Conservation (phyloP, 306 rosid species). For the Coriaria nepalensis region DNA sequence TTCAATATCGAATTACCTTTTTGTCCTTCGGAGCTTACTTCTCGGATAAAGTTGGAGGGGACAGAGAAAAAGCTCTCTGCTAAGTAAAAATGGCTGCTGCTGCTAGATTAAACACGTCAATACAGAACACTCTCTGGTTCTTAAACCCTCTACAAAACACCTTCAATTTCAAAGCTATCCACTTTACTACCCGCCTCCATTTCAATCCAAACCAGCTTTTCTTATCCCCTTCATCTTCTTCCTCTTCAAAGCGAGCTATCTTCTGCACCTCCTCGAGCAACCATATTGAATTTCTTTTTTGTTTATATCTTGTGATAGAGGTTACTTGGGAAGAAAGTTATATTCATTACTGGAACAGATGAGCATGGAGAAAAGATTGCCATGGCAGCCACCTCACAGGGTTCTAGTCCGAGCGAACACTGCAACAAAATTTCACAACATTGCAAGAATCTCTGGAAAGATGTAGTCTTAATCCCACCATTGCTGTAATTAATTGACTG, state of each 20-base stretch:
- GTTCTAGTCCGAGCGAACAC: conserved; percentile 61
- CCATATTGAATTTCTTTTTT: too few species aligned
- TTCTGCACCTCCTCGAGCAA: conserved; percentile 31
- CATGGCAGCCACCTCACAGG: conserved; percentile 61
- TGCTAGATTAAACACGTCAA: conserved; percentile 36
- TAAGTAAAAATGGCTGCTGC: conserved; percentile 25
- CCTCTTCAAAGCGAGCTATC: conserved; percentile 20
- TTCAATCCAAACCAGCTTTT: conserved; percentile 15
- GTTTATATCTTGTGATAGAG: conserved; percentile 49
- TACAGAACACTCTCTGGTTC: conserved; percentile 36
- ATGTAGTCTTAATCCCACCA: conserved; percentile 28
- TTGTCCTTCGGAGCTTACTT: too few species aligned
- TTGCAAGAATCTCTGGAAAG: conserved; percentile 66
- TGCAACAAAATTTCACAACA: conserved; percentile 69
- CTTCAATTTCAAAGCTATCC: conserved; percentile 23
- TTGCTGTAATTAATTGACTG: background rate
- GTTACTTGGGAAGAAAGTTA: conserved; percentile 61
- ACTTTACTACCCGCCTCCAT: conserved; percentile 27
- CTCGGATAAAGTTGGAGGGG: too few species aligned
- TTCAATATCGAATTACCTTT: too few species aligned
- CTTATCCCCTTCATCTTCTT: background rate
- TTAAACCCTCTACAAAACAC: conserved; percentile 39
- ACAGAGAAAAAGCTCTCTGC: background rate
- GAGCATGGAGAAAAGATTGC: conserved; percentile 98
- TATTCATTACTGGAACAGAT: conserved; percentile 83